Base-by-base conservation (phyloP, 768 basidiomycete genomes). In the Megacollybia marginata region DNA sequence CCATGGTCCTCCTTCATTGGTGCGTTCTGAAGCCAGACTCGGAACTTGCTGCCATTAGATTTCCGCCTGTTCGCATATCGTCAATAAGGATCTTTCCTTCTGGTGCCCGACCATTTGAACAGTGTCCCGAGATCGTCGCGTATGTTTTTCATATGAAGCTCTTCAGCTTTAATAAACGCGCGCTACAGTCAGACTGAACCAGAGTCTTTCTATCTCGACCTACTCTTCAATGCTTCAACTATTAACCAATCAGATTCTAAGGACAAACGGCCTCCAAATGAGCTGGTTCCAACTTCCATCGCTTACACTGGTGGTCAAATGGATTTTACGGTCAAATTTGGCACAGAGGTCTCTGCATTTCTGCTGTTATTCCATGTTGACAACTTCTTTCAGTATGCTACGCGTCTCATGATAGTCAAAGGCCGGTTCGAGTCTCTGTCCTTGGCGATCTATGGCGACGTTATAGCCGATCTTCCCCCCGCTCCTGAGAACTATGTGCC, bases 361-460 rank as follows among this genome's bases (percentile, higher is more conserved):
- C 9, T 23, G 16, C 6, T 15, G 4, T 28, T 28, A 28, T 28
- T 40, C n/a, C 9, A 16, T 13, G 49, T 49, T 57, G 40, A 56
- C 42, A 49, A 32, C 34, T 43, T 10, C 48, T n/a, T n/a, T 15
- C 60, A 88, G 84, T 81, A 77, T 61, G 78, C 82, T 4, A 88
- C 88, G 18, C 82, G 88, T 42, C 70, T 91, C 31, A 82, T 92
- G 76, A 85, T 91, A 50, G 73, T 92, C 53, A 83, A 82, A 58
- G 89, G 88, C n/a, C 69, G 76, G 33, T 90, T 88, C 62, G 67
- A 78, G 45, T 69, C 68, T 51, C 66, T 87, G 16, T 86, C 87
- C 11, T 67, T 87, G 57, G 83, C 85, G 35, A 69, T 82, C 32
- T 79, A 79, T 55, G 76, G 76, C 12, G 76, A 86, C 32, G 57